Conservation (phyloP, 2,329 filamentous ascomycete genomes). For the Pseudogymnoascus sp. region DNA sequence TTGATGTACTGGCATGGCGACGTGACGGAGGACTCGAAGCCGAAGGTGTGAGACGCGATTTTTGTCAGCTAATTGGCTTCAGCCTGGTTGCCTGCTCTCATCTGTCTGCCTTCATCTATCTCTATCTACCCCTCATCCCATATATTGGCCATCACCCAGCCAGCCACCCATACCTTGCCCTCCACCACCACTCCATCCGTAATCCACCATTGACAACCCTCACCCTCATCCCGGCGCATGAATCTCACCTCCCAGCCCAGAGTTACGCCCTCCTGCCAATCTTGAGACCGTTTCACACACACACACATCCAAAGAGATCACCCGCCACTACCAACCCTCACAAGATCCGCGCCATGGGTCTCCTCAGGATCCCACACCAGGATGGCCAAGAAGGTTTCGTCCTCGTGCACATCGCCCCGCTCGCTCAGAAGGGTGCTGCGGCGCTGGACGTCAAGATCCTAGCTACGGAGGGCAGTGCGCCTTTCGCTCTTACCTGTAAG, state of each 20-base stretch:
- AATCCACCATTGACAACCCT: neutral
- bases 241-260: neutral
- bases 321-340: neutral
- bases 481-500: conserved; percentile 49
- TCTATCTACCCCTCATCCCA: neutral
- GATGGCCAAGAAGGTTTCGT: conserved; percentile 45
- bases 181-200: neutral
- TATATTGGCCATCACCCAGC: neutral
- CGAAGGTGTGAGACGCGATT: neutral
- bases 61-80: neutral
- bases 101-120: neutral
- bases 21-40: neutral
- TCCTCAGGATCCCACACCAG: conserved; percentile 54
- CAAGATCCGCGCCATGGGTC: neutral
- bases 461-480: conserved; percentile 58
- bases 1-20: neutral
- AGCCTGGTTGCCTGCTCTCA: neutral
- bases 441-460: conserved; percentile 59
- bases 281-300: neutral
- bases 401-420: conserved; percentile 51
- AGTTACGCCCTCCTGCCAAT: neutral
- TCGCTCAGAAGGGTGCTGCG: conserved; percentile 35
- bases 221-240: neutral
- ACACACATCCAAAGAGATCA: neutral
- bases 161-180: neutral